Evolutionary conservation across 352 stramenopile species (phyloP).

Genomic region (Thraustochytrium sp.): DNA sequence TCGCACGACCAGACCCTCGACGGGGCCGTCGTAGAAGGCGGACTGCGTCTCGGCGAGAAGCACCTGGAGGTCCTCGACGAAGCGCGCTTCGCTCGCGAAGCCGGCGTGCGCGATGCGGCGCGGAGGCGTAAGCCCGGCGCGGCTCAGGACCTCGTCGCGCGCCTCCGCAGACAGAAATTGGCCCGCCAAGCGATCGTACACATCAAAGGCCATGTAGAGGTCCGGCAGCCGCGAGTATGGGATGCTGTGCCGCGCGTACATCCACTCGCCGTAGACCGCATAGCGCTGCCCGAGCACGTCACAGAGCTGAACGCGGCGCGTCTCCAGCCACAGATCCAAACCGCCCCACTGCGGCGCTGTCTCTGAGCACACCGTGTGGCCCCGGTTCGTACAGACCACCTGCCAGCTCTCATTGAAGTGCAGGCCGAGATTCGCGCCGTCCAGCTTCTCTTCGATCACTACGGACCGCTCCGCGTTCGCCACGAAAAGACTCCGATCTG

Average conservation of each 20-base stretch:
- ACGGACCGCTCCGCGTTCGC: neutral
- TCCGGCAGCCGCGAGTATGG: constrained; percentile 62
- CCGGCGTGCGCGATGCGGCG: neutral
- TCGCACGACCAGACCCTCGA: constrained; percentile 12
- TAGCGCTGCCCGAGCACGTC: constrained; percentile 61
- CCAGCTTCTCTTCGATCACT: constrained; percentile 65
- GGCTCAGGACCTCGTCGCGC: neutral
- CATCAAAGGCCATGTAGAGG: constrained; percentile 69
- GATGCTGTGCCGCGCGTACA: constrained; percentile 69
- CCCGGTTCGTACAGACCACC: constrained; percentile 68
- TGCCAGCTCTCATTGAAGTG: constrained; percentile 57
- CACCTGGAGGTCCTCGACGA: neutral
- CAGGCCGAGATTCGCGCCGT: constrained; percentile 73
- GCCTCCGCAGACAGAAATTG: constrained; percentile 52
- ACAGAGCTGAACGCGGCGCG: constrained; percentile 54
- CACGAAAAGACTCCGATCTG: neutral
- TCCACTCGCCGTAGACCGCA: constrained; percentile 72
- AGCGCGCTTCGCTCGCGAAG: neutral
- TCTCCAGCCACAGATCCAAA: constrained; percentile 60
- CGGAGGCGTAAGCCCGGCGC: neutral
- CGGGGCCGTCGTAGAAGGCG: neutral
- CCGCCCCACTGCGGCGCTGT: constrained; percentile 64
- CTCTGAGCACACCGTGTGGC: constrained; percentile 60
- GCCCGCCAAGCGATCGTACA: constrained; percentile 62
- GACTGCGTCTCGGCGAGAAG: neutral